phyloP scores from a whole-genome alignment of 2,329 filamentous ascomycete genomes.

The Didymella arachidicola region DNA sequence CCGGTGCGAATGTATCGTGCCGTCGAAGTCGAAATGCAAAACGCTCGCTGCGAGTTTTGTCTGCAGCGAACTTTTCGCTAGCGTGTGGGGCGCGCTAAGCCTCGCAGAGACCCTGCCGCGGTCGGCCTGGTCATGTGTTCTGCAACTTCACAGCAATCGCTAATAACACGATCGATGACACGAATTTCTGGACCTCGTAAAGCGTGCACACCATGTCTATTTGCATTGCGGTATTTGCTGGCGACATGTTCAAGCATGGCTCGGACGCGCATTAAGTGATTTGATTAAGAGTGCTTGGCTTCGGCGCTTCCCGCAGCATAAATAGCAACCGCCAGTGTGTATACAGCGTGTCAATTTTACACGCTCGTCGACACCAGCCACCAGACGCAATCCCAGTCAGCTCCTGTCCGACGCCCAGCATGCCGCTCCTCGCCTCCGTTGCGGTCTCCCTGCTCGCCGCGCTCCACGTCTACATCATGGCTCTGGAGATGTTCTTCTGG shows the following conservation, averaged over 20 bases:
- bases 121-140: background rate
- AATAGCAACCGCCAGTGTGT: background rate
- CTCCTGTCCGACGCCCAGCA: background rate
- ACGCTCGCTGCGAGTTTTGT: conserved; percentile 14
- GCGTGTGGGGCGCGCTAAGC: conserved; percentile 20
- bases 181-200: background rate
- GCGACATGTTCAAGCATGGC: too few relatives aligned
- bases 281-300: background rate
- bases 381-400: background rate
- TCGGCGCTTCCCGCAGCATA: background rate
- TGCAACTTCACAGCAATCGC: background rate
- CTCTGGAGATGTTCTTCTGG: conserved; percentile 10
- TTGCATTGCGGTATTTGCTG: background rate
- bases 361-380: background rate
- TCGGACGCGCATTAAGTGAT: background rate
- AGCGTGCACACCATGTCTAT: background rate
- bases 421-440: conserved; percentile 1
- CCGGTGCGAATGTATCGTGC: conserved; percentile 24
- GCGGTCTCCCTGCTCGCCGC: conserved; percentile 7
- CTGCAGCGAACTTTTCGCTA: conserved; percentile 2
- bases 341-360: too few relatives aligned
- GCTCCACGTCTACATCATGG: conserved; percentile 10
- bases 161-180: background rate
- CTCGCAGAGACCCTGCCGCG: background rate
- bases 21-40: conserved; percentile 18